These are phyloP conservation scores for Pseudohyphozyma bogoriensis DNA, from an alignment of 768 basidiomycete genomes.

Conservation along the genomic window DNA sequence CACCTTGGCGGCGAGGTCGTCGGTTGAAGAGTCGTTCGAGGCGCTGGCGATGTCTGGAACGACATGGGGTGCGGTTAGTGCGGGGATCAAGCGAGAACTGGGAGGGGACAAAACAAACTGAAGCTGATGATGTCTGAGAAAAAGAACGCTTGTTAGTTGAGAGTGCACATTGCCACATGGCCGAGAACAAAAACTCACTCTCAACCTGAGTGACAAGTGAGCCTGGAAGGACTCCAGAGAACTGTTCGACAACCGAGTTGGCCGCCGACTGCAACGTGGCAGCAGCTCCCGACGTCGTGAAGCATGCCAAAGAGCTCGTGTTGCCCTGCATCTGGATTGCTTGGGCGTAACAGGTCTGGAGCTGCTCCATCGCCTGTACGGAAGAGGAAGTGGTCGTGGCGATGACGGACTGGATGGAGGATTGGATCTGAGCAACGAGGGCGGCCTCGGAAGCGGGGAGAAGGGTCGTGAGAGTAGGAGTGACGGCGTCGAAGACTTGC, in stretches of 20 bases:
- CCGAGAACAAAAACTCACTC: neutral
- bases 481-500: conserved; percentile 26
- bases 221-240: conserved; percentile 30
- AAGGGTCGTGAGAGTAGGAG: conserved; percentile 25
- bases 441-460: conserved; percentile 27
- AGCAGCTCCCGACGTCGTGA: conserved; percentile 17
- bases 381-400: conserved; percentile 23
- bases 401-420: conserved; percentile 28
- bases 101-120: too few species aligned
- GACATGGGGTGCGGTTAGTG: too few species aligned
- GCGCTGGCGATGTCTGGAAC: neutral
- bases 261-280: conserved; percentile 27
- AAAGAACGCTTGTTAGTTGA: too few species aligned
- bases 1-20: conserved; percentile 17
- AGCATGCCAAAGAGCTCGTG: conserved; percentile 24
- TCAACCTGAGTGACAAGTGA: conserved; percentile 23
- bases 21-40: neutral
- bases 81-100: too few species aligned
- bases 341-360: conserved; percentile 23
- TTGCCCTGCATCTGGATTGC: conserved; percentile 28
- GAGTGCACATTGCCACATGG: conserved; percentile 5
- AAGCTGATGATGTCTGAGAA: conserved; percentile 18
- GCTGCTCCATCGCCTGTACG: conserved; percentile 26
- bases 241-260: conserved; percentile 27
- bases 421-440: conserved; percentile 11